Base-by-base conservation (phyloP, 257 asterid genomes). In the Rehmannia glutinosa region DNA sequence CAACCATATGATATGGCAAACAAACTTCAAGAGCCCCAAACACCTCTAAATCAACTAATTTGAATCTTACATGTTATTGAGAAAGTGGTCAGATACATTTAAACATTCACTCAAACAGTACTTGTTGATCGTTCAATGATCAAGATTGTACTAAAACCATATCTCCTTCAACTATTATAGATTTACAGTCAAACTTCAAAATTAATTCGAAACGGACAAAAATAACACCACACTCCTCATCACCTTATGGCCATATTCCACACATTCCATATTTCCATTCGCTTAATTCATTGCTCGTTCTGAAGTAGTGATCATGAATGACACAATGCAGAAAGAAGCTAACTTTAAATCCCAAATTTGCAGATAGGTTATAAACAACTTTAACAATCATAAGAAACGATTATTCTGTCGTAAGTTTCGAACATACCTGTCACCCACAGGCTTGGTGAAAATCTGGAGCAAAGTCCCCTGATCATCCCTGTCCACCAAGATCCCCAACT, bases 401-500 rank as follows among this genome's bases (percentile, higher is more conserved):
- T 24, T 32, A n/a, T 8, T 24, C 27, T 20, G 15, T 45, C 41
- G 5, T 3, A 46, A 36, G 33, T 49, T 25, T 50, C 3, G 36
- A 63, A 23, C 9, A 27, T 83, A 92, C 98, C 97, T 90, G 67
- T 93, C 99, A 25, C 99, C 99, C 12, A 93, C 68, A 41, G 99
- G 99, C 83, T 90, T 90, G 65, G 97, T 93, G 81, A 93, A 93
- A 19, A 93, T 93, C 85, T 93, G 99, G 65, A 93, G 97, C 82
- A 93, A 73, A 52, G 99, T 93, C 46, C 97, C 99, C 62, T 93
- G 96, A 73, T 90, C 99, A 82, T 93, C 99, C 56, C 94, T 86
- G 45, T 93, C 99, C 21, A 90, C 95, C 87, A 93, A 77, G 64
- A 93, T 90, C 73, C 96, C 97, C 84, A 93, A 76, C 72, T 88